A percentile compares a stretch with the other conserved stretches of the same genome.
These are phyloP conservation scores for Sporobolomyces phaffii DNA, from an alignment of 768 basidiomycete species.

Conservation along the genomic window DNA sequence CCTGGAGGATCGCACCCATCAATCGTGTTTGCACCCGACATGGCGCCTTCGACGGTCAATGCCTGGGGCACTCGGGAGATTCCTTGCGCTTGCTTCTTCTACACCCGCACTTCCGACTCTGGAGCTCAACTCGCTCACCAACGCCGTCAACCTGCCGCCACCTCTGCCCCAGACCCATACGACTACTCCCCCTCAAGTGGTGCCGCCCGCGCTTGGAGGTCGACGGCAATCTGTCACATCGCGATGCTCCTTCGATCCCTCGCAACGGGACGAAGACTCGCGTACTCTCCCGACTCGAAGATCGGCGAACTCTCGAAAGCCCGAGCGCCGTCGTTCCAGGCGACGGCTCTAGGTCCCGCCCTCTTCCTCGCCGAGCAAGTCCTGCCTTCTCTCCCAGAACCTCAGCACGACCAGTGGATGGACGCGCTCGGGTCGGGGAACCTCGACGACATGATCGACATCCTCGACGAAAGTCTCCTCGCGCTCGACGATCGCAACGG, in stretches of 20 bases:
- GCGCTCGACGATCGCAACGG: not conserved
- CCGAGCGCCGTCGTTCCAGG: slow-evolving; percentile 33
- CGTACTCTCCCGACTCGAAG: not conserved
- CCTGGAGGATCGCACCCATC: slow-evolving; percentile 26
- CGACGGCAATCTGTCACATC: slow-evolving; percentile 35
- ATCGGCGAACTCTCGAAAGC: slow-evolving; percentile 11
- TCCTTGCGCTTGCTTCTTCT: slow-evolving; percentile 40
- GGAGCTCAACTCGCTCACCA: not conserved
- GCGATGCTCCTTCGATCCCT: slow-evolving; percentile 27
- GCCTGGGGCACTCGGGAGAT: slow-evolving; percentile 34
- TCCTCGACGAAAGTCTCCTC: slow-evolving; percentile 14
- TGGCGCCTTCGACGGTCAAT: slow-evolving; percentile 19
- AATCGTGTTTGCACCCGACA: slow-evolving; percentile 37
- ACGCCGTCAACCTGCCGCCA: not conserved
- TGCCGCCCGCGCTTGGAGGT: slow-evolving; percentile 31
- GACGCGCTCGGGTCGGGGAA: slow-evolving; percentile 20
- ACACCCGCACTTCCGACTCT: slow-evolving; percentile 31
- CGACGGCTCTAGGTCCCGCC: slow-evolving; percentile 31
- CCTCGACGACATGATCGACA: slow-evolving; percentile 19
- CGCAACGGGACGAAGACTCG: slow-evolving; percentile 4
- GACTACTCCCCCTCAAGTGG: slow-evolving; percentile 24
- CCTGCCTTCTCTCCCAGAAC: not conserved
- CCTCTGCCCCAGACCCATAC: slow-evolving; percentile 25
- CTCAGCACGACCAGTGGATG: slow-evolving; percentile 18
- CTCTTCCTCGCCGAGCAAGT: slow-evolving; percentile 28